phyloP scores from a whole-genome alignment of 768 basidiomycete species.

The Russula emetica region DNA sequence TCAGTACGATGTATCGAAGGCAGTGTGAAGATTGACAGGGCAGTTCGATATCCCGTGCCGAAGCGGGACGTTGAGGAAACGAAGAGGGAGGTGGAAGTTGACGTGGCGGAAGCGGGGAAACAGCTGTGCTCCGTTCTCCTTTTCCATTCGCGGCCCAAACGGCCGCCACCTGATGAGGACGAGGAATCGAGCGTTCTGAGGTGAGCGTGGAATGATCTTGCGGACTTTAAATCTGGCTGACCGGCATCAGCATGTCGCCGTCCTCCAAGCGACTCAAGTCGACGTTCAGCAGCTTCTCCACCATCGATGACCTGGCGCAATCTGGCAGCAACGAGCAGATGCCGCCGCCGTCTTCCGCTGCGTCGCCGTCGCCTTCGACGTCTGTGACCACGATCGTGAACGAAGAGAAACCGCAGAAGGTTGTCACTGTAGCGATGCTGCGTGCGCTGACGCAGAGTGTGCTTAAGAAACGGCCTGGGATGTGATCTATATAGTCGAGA shows the following conservation, averaged over 20 bases:
- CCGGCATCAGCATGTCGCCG: conserved; percentile 19
- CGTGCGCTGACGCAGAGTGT: conserved; percentile 24
- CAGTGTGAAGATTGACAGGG: conserved; percentile 19
- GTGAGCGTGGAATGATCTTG: conserved; percentile 5
- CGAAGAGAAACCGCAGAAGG: conserved; percentile 13
- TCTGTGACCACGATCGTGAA: conserved; percentile 22
- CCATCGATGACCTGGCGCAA: conserved; percentile 1
- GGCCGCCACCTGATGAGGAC: conserved; percentile 27
- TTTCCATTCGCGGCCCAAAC: conserved; percentile 25
- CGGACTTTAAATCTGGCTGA: conserved; percentile 3
- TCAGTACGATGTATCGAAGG: conserved; percentile 20
- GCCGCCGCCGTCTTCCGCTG: conserved; percentile 22
- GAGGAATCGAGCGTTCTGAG: conserved; percentile 22
- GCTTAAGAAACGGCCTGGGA: neutral
- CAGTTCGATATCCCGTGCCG: conserved; percentile 22
- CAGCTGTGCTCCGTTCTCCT: conserved; percentile 21
- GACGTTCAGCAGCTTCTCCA: conserved; percentile 19
- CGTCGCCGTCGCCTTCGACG: conserved; percentile 22
- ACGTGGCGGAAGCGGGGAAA: conserved; percentile 14
- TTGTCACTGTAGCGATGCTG: conserved; percentile 27
- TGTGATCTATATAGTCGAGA: no score
- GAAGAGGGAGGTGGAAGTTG: conserved; percentile 17
- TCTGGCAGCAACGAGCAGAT: conserved; percentile 4
- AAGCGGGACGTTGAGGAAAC: conserved; percentile 23
- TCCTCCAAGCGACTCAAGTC: conserved; percentile 27